Evolutionary conservation across 495 filamentous ascomycete genomes (phyloP).

Genomic region (Aspergillus coremiiformis): DNA sequence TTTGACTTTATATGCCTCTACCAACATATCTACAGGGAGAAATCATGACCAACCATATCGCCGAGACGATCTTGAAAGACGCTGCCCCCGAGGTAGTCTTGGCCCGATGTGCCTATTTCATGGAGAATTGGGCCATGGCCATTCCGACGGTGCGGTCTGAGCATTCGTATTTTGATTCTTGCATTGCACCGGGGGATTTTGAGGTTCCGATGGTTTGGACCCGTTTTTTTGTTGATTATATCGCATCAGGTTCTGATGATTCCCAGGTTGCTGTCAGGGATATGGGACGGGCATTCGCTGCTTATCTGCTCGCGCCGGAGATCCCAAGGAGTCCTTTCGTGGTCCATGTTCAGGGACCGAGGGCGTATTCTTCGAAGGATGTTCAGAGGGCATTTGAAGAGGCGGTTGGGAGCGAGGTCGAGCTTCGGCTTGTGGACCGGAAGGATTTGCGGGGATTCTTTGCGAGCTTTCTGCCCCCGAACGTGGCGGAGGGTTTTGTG

Average conservation of each 20-base stretch:
- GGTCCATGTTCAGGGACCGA: constrained; percentile 1
- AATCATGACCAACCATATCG: constrained; percentile 9
- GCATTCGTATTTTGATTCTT: not conserved
- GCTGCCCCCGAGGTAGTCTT: constrained; percentile 3
- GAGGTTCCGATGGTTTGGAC: constrained; percentile 2
- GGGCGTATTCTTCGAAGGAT: not conserved
- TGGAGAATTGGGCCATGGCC: constrained; percentile 6
- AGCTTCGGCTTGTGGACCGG: not conserved
- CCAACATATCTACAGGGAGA: too few relatives aligned
- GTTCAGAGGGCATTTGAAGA: not conserved
- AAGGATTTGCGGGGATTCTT: not conserved
- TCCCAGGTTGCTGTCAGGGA: constrained; percentile 7
- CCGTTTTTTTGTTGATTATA: too few relatives aligned
- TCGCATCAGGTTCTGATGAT: too few relatives aligned
- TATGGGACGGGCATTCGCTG: not conserved
- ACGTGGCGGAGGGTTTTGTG: not conserved
- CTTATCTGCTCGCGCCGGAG: not conserved
- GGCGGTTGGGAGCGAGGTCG: not conserved
- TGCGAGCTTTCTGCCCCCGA: constrained; percentile 1
- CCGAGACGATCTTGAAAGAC: constrained; percentile 1
- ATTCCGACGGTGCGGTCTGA: not conserved
- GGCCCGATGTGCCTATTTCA: constrained; percentile 8
- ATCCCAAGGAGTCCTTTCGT: constrained; percentile 1
- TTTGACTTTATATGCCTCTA: too few relatives aligned
- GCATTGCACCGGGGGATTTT: constrained; percentile 5